Evolutionary conservation across 2,329 filamentous ascomycete species (phyloP), one percentile per base, ranked within the genome.

Genomic region (Hypoxylon sp.): DNA sequence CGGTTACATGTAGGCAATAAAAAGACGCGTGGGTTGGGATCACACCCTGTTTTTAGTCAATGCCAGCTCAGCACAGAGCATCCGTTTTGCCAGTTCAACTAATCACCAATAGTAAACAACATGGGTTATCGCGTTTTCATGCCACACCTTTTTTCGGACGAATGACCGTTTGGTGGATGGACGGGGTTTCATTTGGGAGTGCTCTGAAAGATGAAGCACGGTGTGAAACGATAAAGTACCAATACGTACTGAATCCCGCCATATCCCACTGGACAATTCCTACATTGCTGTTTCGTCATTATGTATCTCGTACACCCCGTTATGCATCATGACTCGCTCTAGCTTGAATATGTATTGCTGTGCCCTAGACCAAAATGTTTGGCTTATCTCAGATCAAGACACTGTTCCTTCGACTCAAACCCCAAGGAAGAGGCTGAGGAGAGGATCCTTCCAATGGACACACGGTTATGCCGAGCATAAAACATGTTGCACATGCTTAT

Each of bases 31-130:
- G 50, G 60, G 50, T 55, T 52, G 35, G 46, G 48, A 57, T 50
- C 32, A 41, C 35, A 61, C 34, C 59, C 56, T 61, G 51, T 43
- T 62, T 42, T 57, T 55, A 48, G 52, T 56, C 51, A 58, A 59
- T 58, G 57, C 59, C 54, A 62, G 34, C 59, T 51, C 59, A 60
- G 46, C 45, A 55, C 36, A 43, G 21, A 37, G 42, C 40, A 40
- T 9, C 50, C 40, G 30, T 51, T 57, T 54, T 51, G 45, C 47
- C 44, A 48, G 43, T 58, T 51, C 42, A 20, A 44, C 29, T 11
- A 30, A 21, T n/a, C n/a, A n/a, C 49, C 45, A 42, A 36, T 45
- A 57, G 43, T 55, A 58, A 54, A 56, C 56, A 58, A 51, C 53
- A 59, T 41, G 52, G 53, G 41, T 47, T 60, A 57, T 51, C 57